Evolutionary conservation across 192 early-diverging fungal genomes (phyloP).

Genomic region (Coemansia sp.): DNA sequence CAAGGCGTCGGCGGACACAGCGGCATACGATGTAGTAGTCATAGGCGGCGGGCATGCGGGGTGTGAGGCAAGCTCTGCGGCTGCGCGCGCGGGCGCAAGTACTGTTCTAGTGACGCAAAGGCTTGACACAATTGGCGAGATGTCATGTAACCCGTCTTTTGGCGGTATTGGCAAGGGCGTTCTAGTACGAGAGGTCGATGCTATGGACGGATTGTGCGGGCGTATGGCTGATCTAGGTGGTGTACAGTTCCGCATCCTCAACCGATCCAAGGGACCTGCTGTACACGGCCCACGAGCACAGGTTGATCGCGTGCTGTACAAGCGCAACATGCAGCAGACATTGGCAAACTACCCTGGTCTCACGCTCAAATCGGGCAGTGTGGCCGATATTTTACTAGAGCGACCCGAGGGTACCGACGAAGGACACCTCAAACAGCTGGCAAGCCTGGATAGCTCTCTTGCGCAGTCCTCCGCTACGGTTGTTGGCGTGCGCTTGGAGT

Average conservation of each 20-base stretch:
- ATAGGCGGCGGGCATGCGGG: constrained; percentile 87
- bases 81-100: constrained; percentile 72
- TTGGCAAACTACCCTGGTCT: constrained; percentile 70
- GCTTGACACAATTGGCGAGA: constrained; percentile 78
- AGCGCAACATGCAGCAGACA: constrained; percentile 68
- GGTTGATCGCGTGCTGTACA: constrained; percentile 80
- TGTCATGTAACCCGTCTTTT: constrained; percentile 90
- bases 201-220: constrained; percentile 83
- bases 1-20: constrained; percentile 11
- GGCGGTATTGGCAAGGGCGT: constrained; percentile 85
- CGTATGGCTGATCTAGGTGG: constrained; percentile 76
- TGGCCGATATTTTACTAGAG: constrained; percentile 71
- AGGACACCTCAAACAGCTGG: constrained; percentile 20
- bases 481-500: constrained; percentile 67
- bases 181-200: constrained; percentile 79
- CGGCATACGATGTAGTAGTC: constrained; percentile 71
- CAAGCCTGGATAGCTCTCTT: constrained; percentile 33
- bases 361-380: constrained; percentile 67
- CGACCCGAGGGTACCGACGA: constrained; percentile 34
- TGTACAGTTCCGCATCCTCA: constrained; percentile 81
- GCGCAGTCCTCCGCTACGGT: constrained; percentile 45
- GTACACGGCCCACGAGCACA: constrained; percentile 84
- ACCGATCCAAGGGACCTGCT: constrained; percentile 80
- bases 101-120: constrained; percentile 77
- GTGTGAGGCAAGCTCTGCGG: constrained; percentile 78